A percentile compares a stretch with the other conserved stretches of the same genome.
phyloP scores from a whole-genome alignment of 345 rosid genomes.

The Leavenworthia alabamica region DNA sequence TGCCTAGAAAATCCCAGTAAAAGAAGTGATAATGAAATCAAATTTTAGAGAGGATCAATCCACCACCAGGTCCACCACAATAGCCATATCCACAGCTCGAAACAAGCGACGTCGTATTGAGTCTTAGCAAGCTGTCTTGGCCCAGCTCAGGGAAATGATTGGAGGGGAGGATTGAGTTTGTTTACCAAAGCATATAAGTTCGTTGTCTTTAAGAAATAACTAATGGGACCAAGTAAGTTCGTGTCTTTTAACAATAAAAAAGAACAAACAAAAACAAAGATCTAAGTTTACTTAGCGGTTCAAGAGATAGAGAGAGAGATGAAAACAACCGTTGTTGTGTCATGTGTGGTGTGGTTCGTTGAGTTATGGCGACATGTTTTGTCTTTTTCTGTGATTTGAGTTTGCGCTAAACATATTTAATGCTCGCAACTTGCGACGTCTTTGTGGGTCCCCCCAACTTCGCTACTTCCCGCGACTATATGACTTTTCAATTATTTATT shows the following conservation, averaged over 20 bases:
- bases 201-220: slow-evolving; percentile 17
- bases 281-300: slow-evolving; percentile 9
- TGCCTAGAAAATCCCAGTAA: not conserved
- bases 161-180: slow-evolving; percentile 7
- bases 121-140: slow-evolving; percentile 6
- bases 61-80: no score
- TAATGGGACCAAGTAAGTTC: slow-evolving; percentile 16
- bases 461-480: slow-evolving; percentile 18
- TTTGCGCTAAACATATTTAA: slow-evolving; percentile 17
- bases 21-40: not conserved
- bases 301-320: slow-evolving; percentile 5
- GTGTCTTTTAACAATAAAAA: not conserved
- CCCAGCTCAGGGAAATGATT: slow-evolving; percentile 11
- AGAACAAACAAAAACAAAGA: not conserved
- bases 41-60: not conserved
- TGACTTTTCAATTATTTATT: not conserved
- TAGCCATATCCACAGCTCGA: slow-evolving; percentile 23
- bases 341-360: slow-evolving; percentile 19
- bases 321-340: slow-evolving; percentile 15
- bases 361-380: slow-evolving; percentile 31
- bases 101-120: slow-evolving; percentile 11
- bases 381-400: slow-evolving; percentile 28
- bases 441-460: slow-evolving; percentile 23
- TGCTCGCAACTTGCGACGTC: slow-evolving; percentile 16
- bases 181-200: slow-evolving; percentile 1